phyloP scores from a whole-genome alignment of 352 stramenopile genomes.

The Pythium inflatum region DNA sequence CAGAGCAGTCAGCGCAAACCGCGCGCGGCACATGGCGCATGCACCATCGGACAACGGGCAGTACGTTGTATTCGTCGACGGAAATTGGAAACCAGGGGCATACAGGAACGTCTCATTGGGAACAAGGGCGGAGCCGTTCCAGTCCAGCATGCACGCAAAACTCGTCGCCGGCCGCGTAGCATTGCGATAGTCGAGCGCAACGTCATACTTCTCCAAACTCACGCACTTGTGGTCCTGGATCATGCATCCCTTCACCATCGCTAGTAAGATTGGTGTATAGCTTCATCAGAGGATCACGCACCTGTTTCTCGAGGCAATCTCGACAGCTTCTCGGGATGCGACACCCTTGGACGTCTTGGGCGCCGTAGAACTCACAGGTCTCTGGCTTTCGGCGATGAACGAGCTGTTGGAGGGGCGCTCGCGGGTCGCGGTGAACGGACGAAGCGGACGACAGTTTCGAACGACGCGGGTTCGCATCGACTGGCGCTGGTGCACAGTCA shows the following conservation, averaged over 20 bases:
- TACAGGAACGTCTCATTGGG: too few species aligned
- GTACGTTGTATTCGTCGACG: too few species aligned
- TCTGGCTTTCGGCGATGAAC: neutral
- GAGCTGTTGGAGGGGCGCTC: neutral
- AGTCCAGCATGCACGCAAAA: neutral
- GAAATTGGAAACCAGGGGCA: too few species aligned
- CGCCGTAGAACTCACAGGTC: neutral
- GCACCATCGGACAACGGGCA: too few species aligned
- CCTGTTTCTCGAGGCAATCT: slow-evolving; percentile 1
- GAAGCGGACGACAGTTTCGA: neutral
- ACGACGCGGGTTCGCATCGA: neutral
- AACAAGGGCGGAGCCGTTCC: neutral
- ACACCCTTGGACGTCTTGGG: neutral
- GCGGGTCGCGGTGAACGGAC: neutral
- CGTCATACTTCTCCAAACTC: neutral
- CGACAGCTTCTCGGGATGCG: neutral
- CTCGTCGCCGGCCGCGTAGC: neutral
- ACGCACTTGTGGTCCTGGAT: neutral
- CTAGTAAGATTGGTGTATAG: too few species aligned
- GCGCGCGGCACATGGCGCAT: too few species aligned
- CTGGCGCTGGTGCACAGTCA: too few species aligned
- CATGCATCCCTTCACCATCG: too few species aligned
- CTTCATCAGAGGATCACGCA: neutral
- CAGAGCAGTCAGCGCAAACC: too few species aligned
- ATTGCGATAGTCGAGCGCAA: neutral